A percentile compares a stretch with the other conserved stretches of the same genome.
Conservation (phyloP, 2,329 filamentous ascomycete species). For the Fusarium metavorans region DNA sequence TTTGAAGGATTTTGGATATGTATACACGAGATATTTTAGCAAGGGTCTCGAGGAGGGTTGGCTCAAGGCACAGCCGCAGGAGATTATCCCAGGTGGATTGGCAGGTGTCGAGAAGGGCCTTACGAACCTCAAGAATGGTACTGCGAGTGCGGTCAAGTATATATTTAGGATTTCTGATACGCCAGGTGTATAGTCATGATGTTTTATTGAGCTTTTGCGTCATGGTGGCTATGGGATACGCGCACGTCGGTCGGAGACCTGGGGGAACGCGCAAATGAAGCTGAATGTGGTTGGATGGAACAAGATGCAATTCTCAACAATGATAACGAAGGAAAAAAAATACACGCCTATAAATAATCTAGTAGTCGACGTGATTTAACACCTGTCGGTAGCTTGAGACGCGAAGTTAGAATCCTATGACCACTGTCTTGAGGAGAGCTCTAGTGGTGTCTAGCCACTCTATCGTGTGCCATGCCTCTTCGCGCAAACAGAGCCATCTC, state of each 20-base stretch:
- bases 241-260: background rate
- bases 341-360: background rate
- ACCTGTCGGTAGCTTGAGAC: background rate
- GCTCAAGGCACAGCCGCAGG: slow-evolving; percentile 22
- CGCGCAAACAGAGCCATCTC: background rate
- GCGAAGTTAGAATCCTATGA: background rate
- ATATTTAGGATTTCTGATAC: slow-evolving; percentile 24
- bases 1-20: slow-evolving; percentile 14
- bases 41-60: slow-evolving; percentile 20
- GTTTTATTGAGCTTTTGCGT: background rate
- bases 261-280: background rate
- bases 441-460: no score
- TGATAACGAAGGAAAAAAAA: background rate
- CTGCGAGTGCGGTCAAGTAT: slow-evolving; percentile 24
- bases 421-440: background rate
- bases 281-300: background rate
- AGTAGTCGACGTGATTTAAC: background rate
- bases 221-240: background rate
- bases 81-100: slow-evolving; percentile 21
- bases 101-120: slow-evolving; percentile 15
- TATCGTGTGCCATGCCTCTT: background rate
- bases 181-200: background rate
- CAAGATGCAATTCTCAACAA: background rate
- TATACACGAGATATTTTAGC: background rate
- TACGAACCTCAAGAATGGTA: background rate